A percentile compares a stretch with the other conserved stretches of the same genome.
Conservation (phyloP, 805 yeast species). For the Wickerhamiella cacticola region DNA sequence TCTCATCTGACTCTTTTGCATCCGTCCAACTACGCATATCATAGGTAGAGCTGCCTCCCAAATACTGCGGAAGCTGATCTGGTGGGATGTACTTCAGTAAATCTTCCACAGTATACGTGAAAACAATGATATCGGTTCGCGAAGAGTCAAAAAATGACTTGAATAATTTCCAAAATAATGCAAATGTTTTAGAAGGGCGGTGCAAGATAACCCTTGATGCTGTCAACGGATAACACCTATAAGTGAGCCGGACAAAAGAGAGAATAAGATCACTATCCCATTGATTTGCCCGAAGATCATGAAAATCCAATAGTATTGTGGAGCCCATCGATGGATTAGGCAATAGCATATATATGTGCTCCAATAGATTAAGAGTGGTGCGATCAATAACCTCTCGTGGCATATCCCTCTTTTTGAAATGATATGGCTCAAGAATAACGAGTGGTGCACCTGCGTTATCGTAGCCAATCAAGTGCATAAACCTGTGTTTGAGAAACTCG, state of each 20-base stretch:
- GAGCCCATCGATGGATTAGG: neutral
- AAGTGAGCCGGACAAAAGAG: neutral
- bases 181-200: neutral
- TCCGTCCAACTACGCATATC: constrained; percentile 2
- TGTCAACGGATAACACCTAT: neutral
- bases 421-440: neutral
- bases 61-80: constrained; percentile 3
- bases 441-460: neutral
- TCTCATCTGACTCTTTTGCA: neutral
- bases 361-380: neutral
- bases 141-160: neutral
- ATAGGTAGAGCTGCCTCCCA: constrained; percentile 1
- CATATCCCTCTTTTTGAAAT: neutral
- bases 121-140: constrained; percentile 37
- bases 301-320: neutral
- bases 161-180: neutral
- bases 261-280: neutral
- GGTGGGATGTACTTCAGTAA: neutral
- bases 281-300: neutral
- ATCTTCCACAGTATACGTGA: neutral
- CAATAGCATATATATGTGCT: neutral
- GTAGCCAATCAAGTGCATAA: neutral
- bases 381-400: neutral
- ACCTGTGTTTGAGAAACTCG: neutral
- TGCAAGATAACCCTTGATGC: neutral